A percentile compares a stretch with the other conserved stretches of the same genome.
Conservation (phyloP, 805 yeast species). For the Nematodospora valgi region DNA sequence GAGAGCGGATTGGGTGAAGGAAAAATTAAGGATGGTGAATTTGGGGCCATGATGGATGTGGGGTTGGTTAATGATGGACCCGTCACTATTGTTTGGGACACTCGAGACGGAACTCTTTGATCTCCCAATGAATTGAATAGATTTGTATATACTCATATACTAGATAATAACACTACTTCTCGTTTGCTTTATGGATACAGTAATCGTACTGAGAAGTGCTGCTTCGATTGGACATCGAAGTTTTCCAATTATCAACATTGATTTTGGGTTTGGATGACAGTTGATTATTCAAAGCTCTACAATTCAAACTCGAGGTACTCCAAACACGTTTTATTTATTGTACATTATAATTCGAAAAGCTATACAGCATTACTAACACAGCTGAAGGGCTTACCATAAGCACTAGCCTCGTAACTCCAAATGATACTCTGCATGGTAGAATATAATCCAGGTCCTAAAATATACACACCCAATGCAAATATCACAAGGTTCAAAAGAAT, state of each 20-base stretch:
- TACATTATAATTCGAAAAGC: constrained; percentile 6
- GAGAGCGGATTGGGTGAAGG: constrained; percentile 45
- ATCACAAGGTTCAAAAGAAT: constrained; percentile 32
- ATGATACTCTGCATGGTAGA: constrained; percentile 54
- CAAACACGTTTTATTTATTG: too few relatives aligned
- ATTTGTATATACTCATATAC: too few relatives aligned
- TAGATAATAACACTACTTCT: too few relatives aligned
- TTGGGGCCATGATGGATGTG: constrained; percentile 98
- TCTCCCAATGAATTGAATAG: neutral
- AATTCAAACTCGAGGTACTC: too few relatives aligned
- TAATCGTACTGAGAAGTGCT: too few relatives aligned
- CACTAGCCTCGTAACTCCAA: constrained; percentile 44
- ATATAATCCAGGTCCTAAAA: constrained; percentile 58
- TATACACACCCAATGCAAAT: constrained; percentile 48
- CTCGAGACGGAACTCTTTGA: constrained; percentile 32
- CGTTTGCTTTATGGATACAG: too few relatives aligned
- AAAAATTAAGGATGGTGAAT: constrained; percentile 80
- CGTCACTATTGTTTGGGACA: constrained; percentile 80
- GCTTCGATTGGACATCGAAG: too few relatives aligned
- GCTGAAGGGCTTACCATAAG: constrained; percentile 50
- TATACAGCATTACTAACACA: constrained; percentile 35
- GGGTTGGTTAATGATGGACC: constrained; percentile 89
- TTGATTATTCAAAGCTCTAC: too few relatives aligned
- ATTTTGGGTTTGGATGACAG: too few relatives aligned
- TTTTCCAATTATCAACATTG: too few relatives aligned